phyloP scores from a whole-genome alignment of 176 grass and related monocot species.

The Eragrostis curvula region DNA sequence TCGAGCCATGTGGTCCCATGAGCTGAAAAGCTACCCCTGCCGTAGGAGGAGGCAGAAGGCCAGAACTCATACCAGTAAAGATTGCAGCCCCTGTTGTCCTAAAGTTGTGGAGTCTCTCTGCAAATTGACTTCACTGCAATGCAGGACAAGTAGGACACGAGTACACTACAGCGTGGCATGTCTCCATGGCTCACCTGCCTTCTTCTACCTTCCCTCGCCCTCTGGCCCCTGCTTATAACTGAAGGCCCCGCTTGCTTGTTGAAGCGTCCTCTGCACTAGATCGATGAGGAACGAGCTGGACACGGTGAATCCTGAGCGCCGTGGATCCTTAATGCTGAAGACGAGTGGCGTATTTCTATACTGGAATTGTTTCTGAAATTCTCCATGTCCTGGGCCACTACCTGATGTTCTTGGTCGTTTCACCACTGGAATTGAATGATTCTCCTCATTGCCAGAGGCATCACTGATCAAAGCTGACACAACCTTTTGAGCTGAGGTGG shows the following conservation, averaged over 20 bases:
- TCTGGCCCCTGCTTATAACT: not conserved
- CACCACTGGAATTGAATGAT: not conserved
- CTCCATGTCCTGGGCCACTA: no score
- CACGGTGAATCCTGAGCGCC: not conserved
- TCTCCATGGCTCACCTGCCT: constrained; percentile 18
- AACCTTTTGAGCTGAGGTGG: not conserved
- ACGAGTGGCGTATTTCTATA: not conserved
- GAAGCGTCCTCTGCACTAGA: not conserved
- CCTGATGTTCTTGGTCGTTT: not conserved
- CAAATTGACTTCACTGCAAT: no score
- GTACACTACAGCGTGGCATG: constrained; percentile 35
- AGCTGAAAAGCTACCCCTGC: not conserved
- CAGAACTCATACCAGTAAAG: constrained; percentile 8
- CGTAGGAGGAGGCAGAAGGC: not conserved
- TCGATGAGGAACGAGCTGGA: not conserved
- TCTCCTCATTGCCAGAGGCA: not conserved
- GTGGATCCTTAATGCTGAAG: not conserved
- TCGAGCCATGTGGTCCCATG: not conserved
- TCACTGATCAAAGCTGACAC: constrained; percentile 26
- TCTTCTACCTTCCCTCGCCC: not conserved
- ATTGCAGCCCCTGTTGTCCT: not conserved
- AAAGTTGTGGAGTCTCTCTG: not conserved
- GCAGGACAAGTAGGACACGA: no score
- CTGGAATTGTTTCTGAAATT: not conserved
- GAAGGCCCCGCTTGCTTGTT: not conserved